These are phyloP conservation scores for Grosmannia huntii DNA, from an alignment of 2,329 filamentous ascomycete genomes.

Conservation along the genomic window DNA sequence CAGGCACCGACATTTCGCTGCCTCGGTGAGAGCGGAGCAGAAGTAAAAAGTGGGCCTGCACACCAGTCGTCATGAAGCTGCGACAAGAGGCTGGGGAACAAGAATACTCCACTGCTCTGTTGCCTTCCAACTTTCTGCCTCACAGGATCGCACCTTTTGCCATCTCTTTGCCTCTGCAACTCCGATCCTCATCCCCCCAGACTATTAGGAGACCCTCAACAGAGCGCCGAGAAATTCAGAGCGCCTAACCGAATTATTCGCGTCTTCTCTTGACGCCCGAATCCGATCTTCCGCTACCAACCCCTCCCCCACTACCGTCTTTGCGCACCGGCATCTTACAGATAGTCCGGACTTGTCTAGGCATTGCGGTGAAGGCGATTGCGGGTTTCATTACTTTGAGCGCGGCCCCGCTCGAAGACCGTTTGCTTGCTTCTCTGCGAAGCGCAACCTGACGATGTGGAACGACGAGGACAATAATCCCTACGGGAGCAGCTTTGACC, in stretches of 20 bases:
- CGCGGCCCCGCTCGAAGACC: neutral
- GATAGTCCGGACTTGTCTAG: neutral
- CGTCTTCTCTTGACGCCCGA: neutral
- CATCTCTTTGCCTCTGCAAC: neutral
- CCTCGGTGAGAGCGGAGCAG: neutral
- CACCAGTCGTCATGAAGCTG: conserved; percentile 8
- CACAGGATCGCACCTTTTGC: neutral
- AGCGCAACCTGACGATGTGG: conserved; percentile 58
- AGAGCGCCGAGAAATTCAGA: neutral
- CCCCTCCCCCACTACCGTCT: conserved; percentile 1
- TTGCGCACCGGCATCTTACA: neutral
- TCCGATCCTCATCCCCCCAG: neutral
- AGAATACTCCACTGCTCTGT: conserved; percentile 6
- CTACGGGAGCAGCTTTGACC: conserved; percentile 82
- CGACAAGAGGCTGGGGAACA: conserved; percentile 8
- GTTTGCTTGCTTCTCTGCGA: neutral
- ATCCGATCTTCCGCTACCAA: conserved; percentile 2
- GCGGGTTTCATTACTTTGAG: neutral
- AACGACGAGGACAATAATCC: conserved; percentile 99
- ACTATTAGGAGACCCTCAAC: neutral
- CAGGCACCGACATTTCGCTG: neutral
- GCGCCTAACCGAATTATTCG: neutral
- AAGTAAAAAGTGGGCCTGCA: conserved; percentile 7
- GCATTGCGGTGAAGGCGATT: neutral
- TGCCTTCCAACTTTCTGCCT: conserved; percentile 1